Evolutionary conservation across 345 rosid species (phyloP).

Genomic region (Acer yangbiense): DNA sequence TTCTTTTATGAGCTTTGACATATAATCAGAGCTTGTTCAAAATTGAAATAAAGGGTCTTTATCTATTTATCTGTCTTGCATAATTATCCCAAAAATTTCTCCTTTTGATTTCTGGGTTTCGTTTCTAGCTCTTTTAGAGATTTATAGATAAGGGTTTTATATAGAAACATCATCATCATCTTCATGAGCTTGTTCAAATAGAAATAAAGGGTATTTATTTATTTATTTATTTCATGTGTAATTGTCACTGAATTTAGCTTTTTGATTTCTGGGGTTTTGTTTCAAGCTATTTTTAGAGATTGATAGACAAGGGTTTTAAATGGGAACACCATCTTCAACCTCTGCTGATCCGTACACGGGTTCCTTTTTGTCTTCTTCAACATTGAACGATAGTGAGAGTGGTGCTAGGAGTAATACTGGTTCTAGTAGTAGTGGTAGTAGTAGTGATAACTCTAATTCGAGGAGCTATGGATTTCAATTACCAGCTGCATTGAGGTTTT

Average conservation of each 20-base stretch:
- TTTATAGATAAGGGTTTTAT: background rate
- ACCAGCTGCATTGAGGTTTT: conserved; percentile 29
- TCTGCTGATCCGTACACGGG: background rate
- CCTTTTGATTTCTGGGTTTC: background rate
- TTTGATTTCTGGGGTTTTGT: background rate
- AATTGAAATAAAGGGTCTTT: background rate
- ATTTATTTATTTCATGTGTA: too few relatives aligned
- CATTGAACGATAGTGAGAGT: background rate
- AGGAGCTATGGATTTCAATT: conserved; percentile 31
- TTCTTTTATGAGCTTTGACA: background rate
- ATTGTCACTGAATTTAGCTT: background rate
- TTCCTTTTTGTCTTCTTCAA: background rate
- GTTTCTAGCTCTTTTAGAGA: background rate
- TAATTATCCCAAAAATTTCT: too few relatives aligned
- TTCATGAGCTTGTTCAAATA: too few relatives aligned
- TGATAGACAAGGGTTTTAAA: background rate
- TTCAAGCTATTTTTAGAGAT: background rate
- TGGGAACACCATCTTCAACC: conserved; percentile 15
- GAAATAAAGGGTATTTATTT: too few relatives aligned
- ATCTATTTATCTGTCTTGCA: background rate
- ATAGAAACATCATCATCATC: conserved; percentile 13
- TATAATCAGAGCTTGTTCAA: background rate
- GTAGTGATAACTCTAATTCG: conserved; percentile 6
- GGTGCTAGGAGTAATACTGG: background rate
- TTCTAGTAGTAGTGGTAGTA: background rate